Conservation (phyloP, 2,329 filamentous ascomycete genomes). For the Mariannaea elegans region DNA sequence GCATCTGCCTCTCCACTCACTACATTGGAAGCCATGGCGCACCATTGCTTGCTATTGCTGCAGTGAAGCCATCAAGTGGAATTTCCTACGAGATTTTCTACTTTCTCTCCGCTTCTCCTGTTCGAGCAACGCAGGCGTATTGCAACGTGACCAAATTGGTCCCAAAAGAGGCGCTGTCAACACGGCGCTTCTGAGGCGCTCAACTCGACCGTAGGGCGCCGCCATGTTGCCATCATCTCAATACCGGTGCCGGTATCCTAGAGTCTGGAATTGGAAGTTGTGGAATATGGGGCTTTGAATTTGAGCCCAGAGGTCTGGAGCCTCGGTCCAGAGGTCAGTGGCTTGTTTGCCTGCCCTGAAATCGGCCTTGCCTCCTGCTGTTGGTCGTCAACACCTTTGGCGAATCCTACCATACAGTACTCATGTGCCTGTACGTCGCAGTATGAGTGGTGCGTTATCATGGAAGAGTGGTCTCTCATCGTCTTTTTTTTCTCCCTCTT, state of each 20-base stretch:
- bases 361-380: background rate
- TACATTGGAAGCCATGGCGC: too few relatives aligned
- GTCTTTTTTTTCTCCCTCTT: background rate
- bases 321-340: conserved; percentile 1
- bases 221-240: conserved; percentile 2
- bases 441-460: background rate
- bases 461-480: background rate
- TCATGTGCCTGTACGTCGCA: background rate
- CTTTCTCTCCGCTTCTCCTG: conserved; percentile 7
- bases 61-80: background rate
- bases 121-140: background rate
- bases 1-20: conserved; percentile 19
- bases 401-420: background rate
- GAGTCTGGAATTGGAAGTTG: background rate
- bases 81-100: background rate
- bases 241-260: background rate
- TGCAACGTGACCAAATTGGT: conserved; percentile 19
- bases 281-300: background rate
- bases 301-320: background rate
- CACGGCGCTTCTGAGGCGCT: conserved; percentile 15
- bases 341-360: conserved; percentile 15
- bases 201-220: background rate
- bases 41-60: too few relatives aligned
- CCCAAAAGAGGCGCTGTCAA: conserved; percentile 1
- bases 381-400: background rate